Evolutionary conservation across 2,329 filamentous ascomycete genomes (phyloP), one percentile per base, ranked within the genome.

Genomic region (Pseudocercospora musae): DNA sequence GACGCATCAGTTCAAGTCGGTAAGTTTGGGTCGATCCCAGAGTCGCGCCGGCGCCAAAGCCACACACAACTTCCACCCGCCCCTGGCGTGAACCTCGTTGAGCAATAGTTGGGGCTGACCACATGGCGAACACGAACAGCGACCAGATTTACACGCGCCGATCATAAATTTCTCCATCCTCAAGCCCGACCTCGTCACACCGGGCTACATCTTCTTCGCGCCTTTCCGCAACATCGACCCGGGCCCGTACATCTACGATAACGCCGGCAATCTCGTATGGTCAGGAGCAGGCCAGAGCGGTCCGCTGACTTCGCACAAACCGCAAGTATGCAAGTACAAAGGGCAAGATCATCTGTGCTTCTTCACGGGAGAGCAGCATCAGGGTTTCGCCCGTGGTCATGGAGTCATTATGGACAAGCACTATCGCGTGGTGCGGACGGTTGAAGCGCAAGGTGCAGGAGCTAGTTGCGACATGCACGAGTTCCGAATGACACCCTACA

Each of bases 391-490:
- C 27, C 76, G 80, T 46, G 81, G 81, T 5, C 80, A 82, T 74
- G 81, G 80, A 44, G 74, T 83, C 21, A 84, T 84, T 61, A 78
- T 84, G 79, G 78, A 84, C 67, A 77, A 78, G 58, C 74, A 75
- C 49, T 83, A 84, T 67, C 75, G 78, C 44, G 78, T 81, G 46
- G 80, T 82, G 49, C 77, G 78, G 67, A 81, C 79, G 3, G 76
- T 84, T 23, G 72, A 77, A 50, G 73, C 71, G 64, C 70, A 71
- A 29, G 74, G 76, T 44, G 73, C 74, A 40, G 74, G 75, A 50
- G 74, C 76, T n/a, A 77, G 77, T 23, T 78, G 76, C 68, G 82
- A 84, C 68, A 82, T 83, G 80, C 82, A 84, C 68, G 81, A 84
- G 62, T 83, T 83, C 68, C 76, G 73, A 62, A 74, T 79, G 37